Percentiles rank a stretch among this genome's conserved stretches.
Evolutionary conservation across 495 filamentous ascomycete species (phyloP).

Genomic region (Penicillium malachiteum): DNA sequence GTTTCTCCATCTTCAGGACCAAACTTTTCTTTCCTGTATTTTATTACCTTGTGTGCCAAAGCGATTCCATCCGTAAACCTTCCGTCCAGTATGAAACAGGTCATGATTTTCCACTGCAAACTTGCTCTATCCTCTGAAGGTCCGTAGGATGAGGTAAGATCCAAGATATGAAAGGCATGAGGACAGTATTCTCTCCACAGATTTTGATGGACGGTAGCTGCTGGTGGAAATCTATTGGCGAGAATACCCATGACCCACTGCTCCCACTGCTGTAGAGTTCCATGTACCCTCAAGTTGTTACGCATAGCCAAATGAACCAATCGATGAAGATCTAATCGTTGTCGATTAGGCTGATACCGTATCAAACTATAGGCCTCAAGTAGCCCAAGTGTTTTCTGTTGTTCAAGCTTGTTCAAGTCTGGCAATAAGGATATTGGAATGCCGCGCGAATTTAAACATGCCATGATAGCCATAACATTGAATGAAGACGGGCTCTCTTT

Average conservation of each 20-base stretch:
- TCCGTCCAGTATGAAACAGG: too few species aligned
- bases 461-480: constrained; percentile 42
- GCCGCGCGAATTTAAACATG: constrained; percentile 34
- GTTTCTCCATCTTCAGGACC: not conserved
- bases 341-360: not conserved
- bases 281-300: constrained; percentile 28
- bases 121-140: not conserved
- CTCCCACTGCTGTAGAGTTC: constrained; percentile 4
- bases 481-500: constrained; percentile 26
- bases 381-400: constrained; percentile 29
- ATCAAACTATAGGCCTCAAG: constrained; percentile 37
- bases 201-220: constrained; percentile 17
- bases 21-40: not conserved
- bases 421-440: constrained; percentile 25
- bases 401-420: not conserved
- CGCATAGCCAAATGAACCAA: constrained; percentile 31
- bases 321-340: constrained; percentile 19
- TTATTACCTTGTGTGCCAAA: not conserved
- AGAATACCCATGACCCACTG: constrained; percentile 12
- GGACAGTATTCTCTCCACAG: not conserved
- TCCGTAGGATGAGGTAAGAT: not conserved
- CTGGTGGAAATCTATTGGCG: constrained; percentile 15
- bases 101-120: not conserved
- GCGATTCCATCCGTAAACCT: not conserved
- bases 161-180: not conserved